Evolutionary conservation across 2,329 filamentous ascomycete species (phyloP).

Genomic region (Trichoderma brevicompactum): DNA sequence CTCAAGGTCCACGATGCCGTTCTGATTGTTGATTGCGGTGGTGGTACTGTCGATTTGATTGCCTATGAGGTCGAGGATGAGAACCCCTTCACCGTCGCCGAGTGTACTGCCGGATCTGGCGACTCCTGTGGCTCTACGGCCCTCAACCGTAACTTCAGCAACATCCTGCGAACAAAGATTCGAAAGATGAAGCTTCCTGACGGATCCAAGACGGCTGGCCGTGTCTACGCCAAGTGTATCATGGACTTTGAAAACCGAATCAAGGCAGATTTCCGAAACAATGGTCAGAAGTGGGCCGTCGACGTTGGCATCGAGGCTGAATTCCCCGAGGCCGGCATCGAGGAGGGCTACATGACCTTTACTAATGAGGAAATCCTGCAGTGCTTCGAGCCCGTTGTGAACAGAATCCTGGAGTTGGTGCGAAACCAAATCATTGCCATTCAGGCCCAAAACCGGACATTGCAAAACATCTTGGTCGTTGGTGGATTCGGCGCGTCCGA

Average conservation of each 20-base stretch:
- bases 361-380: constrained; percentile 99
- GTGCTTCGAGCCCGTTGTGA: constrained; percentile 98
- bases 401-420: constrained; percentile 93
- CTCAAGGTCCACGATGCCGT: constrained; percentile 99
- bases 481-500: constrained; percentile 98
- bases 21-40: constrained; percentile 96
- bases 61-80: constrained; percentile 99
- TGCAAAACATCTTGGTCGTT: constrained; percentile 96
- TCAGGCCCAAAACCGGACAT: constrained; percentile 89
- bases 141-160: constrained; percentile 96
- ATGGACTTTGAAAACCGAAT: constrained; percentile 99
- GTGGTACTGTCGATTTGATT: constrained; percentile 97
- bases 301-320: constrained; percentile 98
- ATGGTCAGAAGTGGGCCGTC: constrained; percentile 98
- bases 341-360: constrained; percentile 99
- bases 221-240: constrained; percentile 98
- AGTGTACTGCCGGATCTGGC: constrained; percentile 95
- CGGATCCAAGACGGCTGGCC: constrained; percentile 94
- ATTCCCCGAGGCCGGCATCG: constrained; percentile 95
- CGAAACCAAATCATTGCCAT: constrained; percentile 99
- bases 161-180: constrained; percentile 96
- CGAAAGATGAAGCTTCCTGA: constrained; percentile 99
- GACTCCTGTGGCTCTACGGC: constrained; percentile 99
- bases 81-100: constrained; percentile 92
- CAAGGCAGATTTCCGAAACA: constrained; percentile 99